Evolutionary conservation across 495 filamentous ascomycete genomes (phyloP).

Genomic region (Schizothecium vesticola): DNA sequence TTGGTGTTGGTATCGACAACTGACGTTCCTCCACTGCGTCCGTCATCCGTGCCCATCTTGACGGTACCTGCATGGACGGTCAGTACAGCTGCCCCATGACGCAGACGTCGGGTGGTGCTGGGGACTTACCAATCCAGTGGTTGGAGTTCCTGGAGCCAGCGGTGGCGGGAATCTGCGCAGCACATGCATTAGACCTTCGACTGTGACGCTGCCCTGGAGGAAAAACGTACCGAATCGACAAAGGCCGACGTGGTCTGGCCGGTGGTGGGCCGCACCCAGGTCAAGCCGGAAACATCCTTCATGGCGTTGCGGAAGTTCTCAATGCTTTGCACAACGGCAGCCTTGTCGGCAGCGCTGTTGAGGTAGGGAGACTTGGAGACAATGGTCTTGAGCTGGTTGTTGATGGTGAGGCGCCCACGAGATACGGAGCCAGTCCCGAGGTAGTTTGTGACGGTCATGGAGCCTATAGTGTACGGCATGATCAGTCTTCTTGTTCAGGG

Average conservation of each 20-base stretch:
- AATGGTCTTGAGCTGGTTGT: slow-evolving; percentile 42
- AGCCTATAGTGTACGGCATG: not conserved
- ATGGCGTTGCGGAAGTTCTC: slow-evolving; percentile 53
- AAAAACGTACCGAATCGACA: slow-evolving; percentile 31
- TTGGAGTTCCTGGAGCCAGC: slow-evolving; percentile 52
- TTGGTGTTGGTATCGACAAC: slow-evolving; percentile 64
- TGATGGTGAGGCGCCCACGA: slow-evolving; percentile 55
- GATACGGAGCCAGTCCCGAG: slow-evolving; percentile 53
- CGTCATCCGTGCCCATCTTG: slow-evolving; percentile 63
- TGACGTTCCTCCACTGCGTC: slow-evolving; percentile 52
- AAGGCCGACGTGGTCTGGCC: slow-evolving; percentile 47
- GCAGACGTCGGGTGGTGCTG: not conserved
- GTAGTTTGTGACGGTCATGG: slow-evolving; percentile 56
- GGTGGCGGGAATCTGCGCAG: slow-evolving; percentile 34
- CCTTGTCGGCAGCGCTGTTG: slow-evolving; percentile 38
- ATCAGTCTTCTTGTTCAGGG: not conserved
- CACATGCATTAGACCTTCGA: not conserved
- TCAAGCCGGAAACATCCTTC: slow-evolving; percentile 44
- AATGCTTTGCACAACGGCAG: slow-evolving; percentile 44
- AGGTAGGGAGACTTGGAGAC: slow-evolving; percentile 48
- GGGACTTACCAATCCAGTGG: slow-evolving; percentile 51
- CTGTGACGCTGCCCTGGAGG: not conserved
- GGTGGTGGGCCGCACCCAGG: slow-evolving; percentile 43
- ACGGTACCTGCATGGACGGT: slow-evolving; percentile 27
- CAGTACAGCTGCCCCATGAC: not conserved